Evolutionary conservation across 2,329 filamentous ascomycete genomes (phyloP), one percentile per base, ranked within the genome.

Genomic region (Trichophaea hybrida): DNA sequence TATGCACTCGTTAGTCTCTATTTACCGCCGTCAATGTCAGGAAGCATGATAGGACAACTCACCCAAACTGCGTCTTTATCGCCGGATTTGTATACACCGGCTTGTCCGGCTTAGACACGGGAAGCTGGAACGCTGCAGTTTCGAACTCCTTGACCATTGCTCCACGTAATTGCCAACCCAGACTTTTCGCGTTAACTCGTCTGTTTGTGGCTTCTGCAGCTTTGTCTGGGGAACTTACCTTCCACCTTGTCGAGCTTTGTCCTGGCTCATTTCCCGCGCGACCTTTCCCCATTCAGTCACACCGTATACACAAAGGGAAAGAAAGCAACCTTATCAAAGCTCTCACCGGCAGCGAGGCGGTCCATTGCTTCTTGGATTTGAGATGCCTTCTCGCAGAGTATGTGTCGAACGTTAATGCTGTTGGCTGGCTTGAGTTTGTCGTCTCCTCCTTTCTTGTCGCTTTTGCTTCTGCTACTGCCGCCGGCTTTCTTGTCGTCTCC

Each of bases 181-280:
- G 46, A 17, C 63, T 64, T 24, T 1, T 24, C 3, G 24, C 24
- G 24, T 24, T 24, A 24, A 24, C 24, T 24, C 24, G 24, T 24
- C 24, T 24, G 24, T 24, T 24, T 3, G 24, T 24, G 24, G 24
- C 24, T 24, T 24, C 24, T 24, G 3, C 24, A 24, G 24, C 24
- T 24, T 24, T 24, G 24, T 24, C 24, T 24, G 24, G 24, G 24
- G 24, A 24, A 24, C 24, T 24, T 24, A 24, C 24, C 24, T 24
- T 31, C 67, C 67, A 13, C 67, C 67, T 52, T 68, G 65, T 7
- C 67, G 55, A 5, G 67, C 67, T 48, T 69, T 69, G 46, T 69
- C 67, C 49, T 68, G 64, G 31, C 62, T 66, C 51, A 68, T 57
- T 38, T 69, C 67, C 37, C 67, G 56, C 46, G 67, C 67, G 8